Percentiles rank a stretch among this genome's conserved stretches.
phyloP scores from a whole-genome alignment of 495 filamentous ascomycete species.

The Penicillium bovifimosum region DNA sequence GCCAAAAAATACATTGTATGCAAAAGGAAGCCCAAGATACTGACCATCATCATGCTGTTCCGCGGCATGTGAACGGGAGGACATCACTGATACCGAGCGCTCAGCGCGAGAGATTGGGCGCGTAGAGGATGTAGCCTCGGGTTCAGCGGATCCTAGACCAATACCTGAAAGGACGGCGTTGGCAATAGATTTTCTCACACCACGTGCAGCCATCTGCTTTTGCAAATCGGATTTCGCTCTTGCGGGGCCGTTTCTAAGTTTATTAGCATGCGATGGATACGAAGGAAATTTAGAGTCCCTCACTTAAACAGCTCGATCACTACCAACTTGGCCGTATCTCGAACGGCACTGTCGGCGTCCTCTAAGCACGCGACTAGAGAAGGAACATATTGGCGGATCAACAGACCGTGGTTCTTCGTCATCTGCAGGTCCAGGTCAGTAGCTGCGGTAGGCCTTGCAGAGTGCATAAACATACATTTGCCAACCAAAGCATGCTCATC shows the following conservation, averaged over 20 bases:
- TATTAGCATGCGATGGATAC: slow-evolving; percentile 8
- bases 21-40: slow-evolving; percentile 1
- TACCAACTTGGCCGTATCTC: slow-evolving; percentile 73
- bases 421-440: slow-evolving; percentile 46
- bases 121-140: slow-evolving; percentile 19
- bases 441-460: neutral
- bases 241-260: slow-evolving; percentile 63
- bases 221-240: slow-evolving; percentile 84
- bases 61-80: slow-evolving; percentile 22
- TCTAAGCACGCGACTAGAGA: slow-evolving; percentile 79
- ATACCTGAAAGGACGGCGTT: slow-evolving; percentile 71
- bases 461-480: slow-evolving; percentile 47
- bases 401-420: slow-evolving; percentile 67
- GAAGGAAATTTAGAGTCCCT: slow-evolving; percentile 9
- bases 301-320: slow-evolving; percentile 85
- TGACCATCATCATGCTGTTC: slow-evolving; percentile 24
- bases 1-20: neutral
- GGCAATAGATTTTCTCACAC: slow-evolving; percentile 79
- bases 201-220: slow-evolving; percentile 68
- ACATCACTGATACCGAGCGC: slow-evolving; percentile 27
- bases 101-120: slow-evolving; percentile 45
- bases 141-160: slow-evolving; percentile 38
- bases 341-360: slow-evolving; percentile 79
- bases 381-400: slow-evolving; percentile 77
- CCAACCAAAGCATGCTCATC: slow-evolving; percentile 74